phyloP scores from a whole-genome alignment of 2,329 filamentous ascomycete genomes.

The Pochonia chlamydosporia region DNA sequence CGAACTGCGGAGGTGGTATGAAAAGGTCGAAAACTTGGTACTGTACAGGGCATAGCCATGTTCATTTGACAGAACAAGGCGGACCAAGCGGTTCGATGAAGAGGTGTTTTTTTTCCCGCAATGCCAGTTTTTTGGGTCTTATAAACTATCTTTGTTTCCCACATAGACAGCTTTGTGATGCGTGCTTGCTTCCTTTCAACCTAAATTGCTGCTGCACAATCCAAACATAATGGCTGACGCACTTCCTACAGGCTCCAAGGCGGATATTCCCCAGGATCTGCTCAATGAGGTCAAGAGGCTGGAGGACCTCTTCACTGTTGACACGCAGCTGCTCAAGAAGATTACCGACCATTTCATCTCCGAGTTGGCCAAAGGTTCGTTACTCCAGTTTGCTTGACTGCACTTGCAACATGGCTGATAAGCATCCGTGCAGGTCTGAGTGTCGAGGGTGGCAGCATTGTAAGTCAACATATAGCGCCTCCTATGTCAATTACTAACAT shows the following conservation, averaged over 20 bases:
- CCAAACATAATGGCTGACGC: constrained; percentile 10
- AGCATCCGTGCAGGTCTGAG: constrained; percentile 55
- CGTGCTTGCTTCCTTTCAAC: neutral
- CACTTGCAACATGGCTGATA: constrained; percentile 8
- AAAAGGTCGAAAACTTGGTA: neutral
- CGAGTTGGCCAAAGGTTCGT: constrained; percentile 76
- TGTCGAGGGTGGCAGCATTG: constrained; percentile 87
- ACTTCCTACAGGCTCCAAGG: constrained; percentile 66
- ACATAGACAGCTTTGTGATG: neutral
- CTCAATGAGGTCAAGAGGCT: constrained; percentile 73
- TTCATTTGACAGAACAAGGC: neutral
- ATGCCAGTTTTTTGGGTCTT: neutral
- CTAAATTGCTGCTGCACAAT: neutral
- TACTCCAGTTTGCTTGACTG: neutral
- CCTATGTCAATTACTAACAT: constrained; percentile 4
- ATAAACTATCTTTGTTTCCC: neutral
- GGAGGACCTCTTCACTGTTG: constrained; percentile 78
- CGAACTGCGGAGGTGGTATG: neutral
- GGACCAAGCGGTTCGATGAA: neutral
- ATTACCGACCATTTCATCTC: constrained; percentile 85
- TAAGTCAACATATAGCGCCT: constrained; percentile 41
- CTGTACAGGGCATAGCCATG: neutral
- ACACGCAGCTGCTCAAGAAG: constrained; percentile 73
- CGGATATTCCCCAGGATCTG: constrained; percentile 83
- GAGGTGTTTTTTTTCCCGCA: neutral